Percentiles rank a stretch among this genome's conserved stretches.
Conservation (phyloP, 208 protist species). For the Crithidia fasciculata region DNA sequence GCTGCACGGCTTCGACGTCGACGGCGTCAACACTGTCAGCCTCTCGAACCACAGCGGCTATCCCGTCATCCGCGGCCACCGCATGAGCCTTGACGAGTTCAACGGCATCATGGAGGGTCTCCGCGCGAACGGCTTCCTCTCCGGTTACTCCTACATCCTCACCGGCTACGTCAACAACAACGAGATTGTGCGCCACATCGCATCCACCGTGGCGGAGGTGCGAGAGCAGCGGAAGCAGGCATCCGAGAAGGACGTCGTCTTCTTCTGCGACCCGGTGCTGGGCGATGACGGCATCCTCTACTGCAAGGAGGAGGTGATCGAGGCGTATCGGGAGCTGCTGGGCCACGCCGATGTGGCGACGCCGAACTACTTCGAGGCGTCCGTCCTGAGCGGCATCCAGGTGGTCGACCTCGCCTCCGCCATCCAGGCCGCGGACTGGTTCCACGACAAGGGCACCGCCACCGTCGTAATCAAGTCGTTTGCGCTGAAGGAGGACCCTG, state of each 20-base stretch:
- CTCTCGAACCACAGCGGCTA: constrained; percentile 96
- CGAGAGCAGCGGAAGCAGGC: constrained; percentile 52
- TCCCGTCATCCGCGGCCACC: constrained; percentile 86
- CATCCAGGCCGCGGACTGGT: constrained; percentile 71
- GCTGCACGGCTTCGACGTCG: constrained; percentile 95
- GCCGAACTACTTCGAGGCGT: constrained; percentile 96
- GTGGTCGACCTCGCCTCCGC: constrained; percentile 70
- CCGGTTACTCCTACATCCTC: constrained; percentile 88
- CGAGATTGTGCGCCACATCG: constrained; percentile 75
- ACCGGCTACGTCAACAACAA: constrained; percentile 95
- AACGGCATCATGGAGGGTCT: constrained; percentile 83
- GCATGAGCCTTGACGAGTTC: constrained; percentile 85
- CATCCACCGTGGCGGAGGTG: constrained; percentile 66
- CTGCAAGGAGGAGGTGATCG: constrained; percentile 91
- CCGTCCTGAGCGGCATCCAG: constrained; percentile 65
- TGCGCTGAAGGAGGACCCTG: constrained; percentile 37
- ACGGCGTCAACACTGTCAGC: constrained; percentile 95
- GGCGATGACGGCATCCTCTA: constrained; percentile 95
- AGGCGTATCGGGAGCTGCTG: constrained; percentile 89
- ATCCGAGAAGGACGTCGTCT: constrained; percentile 41
- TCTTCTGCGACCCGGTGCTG: constrained; percentile 96
- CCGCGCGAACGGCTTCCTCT: constrained; percentile 83
- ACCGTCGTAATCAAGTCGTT: constrained; percentile 91
- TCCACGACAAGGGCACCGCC: constrained; percentile 72
- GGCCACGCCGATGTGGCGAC: constrained; percentile 81